Conservation (phyloP, 495 filamentous ascomycete genomes). For the Xylaria castorea region DNA sequence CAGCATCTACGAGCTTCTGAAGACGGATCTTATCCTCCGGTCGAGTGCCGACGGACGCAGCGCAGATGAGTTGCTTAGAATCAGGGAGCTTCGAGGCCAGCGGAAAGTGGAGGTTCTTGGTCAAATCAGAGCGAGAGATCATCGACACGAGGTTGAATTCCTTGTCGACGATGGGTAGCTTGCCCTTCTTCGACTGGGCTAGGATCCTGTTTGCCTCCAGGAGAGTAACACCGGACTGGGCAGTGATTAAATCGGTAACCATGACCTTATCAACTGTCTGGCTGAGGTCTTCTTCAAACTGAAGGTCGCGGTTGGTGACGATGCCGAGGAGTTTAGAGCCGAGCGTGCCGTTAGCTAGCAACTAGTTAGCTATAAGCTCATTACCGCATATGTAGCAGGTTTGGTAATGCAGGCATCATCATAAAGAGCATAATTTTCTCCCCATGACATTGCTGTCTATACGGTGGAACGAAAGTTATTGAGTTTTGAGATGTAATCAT, state of each 20-base stretch:
- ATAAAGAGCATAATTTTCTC: conserved; percentile 66
- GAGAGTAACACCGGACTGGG: conserved; percentile 81
- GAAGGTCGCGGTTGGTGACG: conserved; percentile 95
- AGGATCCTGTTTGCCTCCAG: conserved; percentile 92
- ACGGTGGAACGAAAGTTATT: conserved; percentile 99
- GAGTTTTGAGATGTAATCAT: conserved; percentile 76
- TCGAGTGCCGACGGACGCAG: conserved; percentile 93
- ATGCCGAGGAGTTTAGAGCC: conserved; percentile 95
- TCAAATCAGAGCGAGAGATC: conserved; percentile 95
- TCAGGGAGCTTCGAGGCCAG: conserved; percentile 95
- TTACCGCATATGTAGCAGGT: conserved; percentile 33
- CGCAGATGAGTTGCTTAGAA: conserved; percentile 96
- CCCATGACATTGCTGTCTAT: conserved; percentile 86
- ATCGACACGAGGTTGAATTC: conserved; percentile 89
- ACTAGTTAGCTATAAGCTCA: conserved; percentile 40
- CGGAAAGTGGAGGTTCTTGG: conserved; percentile 98
- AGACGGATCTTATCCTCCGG: conserved; percentile 88
- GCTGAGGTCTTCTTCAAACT: conserved; percentile 79
- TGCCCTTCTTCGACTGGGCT: conserved; percentile 96
- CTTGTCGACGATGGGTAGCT: conserved; percentile 93
- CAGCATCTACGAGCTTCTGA: conserved; percentile 89
- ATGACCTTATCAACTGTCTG: conserved; percentile 88
- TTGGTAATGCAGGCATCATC: conserved; percentile 38
- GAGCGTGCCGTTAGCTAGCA: conserved; percentile 84
- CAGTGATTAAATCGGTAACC: conserved; percentile 94